These are phyloP conservation scores for Neurospora pannonica DNA, from an alignment of 495 filamentous ascomycete genomes.

Conservation along the genomic window DNA sequence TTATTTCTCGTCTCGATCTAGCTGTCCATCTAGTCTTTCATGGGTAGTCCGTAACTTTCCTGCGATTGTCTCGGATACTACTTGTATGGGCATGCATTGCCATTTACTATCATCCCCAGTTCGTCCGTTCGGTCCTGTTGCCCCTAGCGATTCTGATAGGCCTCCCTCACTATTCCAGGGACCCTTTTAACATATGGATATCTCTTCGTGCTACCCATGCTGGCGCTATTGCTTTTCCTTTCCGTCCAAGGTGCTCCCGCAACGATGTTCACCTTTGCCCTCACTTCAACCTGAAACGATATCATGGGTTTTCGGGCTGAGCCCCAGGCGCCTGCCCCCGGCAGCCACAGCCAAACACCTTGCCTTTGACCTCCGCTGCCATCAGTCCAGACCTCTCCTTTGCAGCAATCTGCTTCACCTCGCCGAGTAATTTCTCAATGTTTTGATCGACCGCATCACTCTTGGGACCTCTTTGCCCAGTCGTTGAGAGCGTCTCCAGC, in stretches of 20 bases:
- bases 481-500: not conserved
- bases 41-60: not conserved
- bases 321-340: not conserved
- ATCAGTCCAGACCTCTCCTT: slow-evolving; percentile 82
- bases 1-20: not conserved
- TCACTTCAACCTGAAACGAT: not conserved
- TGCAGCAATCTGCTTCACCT: slow-evolving; percentile 69
- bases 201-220: not conserved
- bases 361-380: slow-evolving; percentile 74
- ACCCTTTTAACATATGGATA: not conserved
- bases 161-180: too few species aligned
- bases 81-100: not conserved
- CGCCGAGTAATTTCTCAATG: slow-evolving; percentile 69
- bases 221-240: not conserved
- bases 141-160: not conserved
- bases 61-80: not conserved
- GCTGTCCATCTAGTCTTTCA: not conserved
- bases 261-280: not conserved
- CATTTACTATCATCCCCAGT: not conserved
- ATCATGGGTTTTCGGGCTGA: not conserved
- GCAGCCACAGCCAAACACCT: slow-evolving; percentile 50
- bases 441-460: slow-evolving; percentile 32
- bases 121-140: not conserved
- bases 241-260: not conserved
- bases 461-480: not conserved